Percentiles rank a stretch among this genome's conserved stretches.
Evolutionary conservation across 2,329 filamentous ascomycete species (phyloP).

Genomic region (Neonectria ditissima): DNA sequence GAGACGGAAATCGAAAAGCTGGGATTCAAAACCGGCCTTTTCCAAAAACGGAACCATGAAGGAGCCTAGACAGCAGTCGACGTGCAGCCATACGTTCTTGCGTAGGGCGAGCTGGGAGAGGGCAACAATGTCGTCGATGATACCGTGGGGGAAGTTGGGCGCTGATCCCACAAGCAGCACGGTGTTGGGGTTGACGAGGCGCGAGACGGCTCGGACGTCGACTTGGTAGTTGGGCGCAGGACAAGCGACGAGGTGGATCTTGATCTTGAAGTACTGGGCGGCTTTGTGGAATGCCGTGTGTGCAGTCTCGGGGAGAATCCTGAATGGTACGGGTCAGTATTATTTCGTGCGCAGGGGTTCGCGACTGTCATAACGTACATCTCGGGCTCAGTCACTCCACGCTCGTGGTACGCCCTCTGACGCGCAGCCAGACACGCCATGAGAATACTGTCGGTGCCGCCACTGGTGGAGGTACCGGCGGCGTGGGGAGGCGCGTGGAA

Average conservation of each 20-base stretch:
- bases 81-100: slow-evolving; percentile 87
- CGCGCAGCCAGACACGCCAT: slow-evolving; percentile 94
- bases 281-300: slow-evolving; percentile 98
- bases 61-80: slow-evolving; percentile 97
- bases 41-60: slow-evolving; percentile 94
- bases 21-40: slow-evolving; percentile 90
- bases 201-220: slow-evolving; percentile 79
- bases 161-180: slow-evolving; percentile 93
- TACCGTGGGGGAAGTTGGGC: slow-evolving; percentile 97
- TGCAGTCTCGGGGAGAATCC: slow-evolving; percentile 92
- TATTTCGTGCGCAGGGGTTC: neutral
- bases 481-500: slow-evolving; percentile 91
- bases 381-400: slow-evolving; percentile 90
- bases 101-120: slow-evolving; percentile 86
- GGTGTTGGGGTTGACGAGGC: slow-evolving; percentile 94
- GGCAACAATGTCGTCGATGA: slow-evolving; percentile 92
- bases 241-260: slow-evolving; percentile 87
- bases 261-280: slow-evolving; percentile 95
- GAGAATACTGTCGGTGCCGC: slow-evolving; percentile 95
- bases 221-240: slow-evolving; percentile 89
- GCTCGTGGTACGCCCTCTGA: slow-evolving; percentile 87
- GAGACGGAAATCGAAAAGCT: slow-evolving; percentile 92
- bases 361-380: slow-evolving; percentile 70
- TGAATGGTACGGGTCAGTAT: slow-evolving; percentile 49
- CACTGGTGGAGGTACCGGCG: slow-evolving; percentile 89